phyloP scores from a whole-genome alignment of 805 yeast genomes.

The Pichia rugopelliculosa region DNA sequence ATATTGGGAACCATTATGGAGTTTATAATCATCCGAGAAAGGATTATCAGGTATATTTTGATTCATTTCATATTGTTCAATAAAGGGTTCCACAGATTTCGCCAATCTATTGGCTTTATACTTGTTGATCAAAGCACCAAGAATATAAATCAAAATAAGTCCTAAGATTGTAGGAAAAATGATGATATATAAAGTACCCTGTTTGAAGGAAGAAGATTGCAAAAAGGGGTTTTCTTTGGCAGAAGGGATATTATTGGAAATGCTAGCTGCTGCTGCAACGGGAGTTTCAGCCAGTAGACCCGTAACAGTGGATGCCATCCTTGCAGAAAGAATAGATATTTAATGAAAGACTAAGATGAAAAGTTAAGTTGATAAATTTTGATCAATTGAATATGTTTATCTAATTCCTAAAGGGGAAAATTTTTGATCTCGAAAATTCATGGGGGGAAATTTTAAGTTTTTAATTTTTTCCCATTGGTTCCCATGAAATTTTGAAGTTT shows the following conservation, averaged over 20 bases:
- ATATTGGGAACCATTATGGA: slow-evolving; percentile 5
- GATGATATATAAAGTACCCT: slow-evolving; percentile 25
- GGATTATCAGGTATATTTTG: slow-evolving; percentile 2
- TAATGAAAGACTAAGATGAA: background rate
- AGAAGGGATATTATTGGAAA: too few relatives aligned
- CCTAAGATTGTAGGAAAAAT: slow-evolving; percentile 23
- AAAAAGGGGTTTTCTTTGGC: slow-evolving; percentile 20
- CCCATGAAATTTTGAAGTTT: background rate
- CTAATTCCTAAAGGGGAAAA: background rate
- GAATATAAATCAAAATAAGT: slow-evolving; percentile 17
- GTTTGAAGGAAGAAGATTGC: slow-evolving; percentile 12
- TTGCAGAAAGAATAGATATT: background rate
- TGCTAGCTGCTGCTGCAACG: background rate
- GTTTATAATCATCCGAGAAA: slow-evolving; percentile 1
- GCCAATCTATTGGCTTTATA: slow-evolving; percentile 21
- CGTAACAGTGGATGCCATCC: background rate
- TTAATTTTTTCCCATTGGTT: too few relatives aligned
- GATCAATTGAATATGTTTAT: background rate
- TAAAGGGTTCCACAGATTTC: slow-evolving; percentile 12
- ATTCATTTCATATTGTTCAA: slow-evolving; percentile 11
- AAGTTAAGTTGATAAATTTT: background rate
- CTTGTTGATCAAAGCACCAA: slow-evolving; percentile 17
- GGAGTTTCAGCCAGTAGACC: background rate
- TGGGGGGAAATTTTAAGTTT: too few relatives aligned
- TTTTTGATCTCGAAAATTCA: background rate